Percentiles rank a stretch among this genome's conserved stretches.
Conservation (phyloP, 169 alveolate species). For the Cryptosporidium ubiquitum region DNA sequence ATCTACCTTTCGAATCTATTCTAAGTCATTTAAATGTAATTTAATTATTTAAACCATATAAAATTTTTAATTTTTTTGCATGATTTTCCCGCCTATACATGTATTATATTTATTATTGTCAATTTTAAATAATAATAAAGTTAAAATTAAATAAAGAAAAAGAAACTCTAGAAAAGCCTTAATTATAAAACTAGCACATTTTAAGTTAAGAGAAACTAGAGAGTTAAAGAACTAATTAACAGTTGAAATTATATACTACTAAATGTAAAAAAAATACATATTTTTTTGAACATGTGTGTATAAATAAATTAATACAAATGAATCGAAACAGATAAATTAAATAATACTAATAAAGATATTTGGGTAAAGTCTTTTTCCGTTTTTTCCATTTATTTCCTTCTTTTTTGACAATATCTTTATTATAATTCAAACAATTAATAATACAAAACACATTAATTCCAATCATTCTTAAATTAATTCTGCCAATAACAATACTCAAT, state of each 20-base stretch:
- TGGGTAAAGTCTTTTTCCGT: not conserved
- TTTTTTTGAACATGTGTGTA: not conserved
- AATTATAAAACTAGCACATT: not conserved
- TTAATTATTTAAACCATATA: not conserved
- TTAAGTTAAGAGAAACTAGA: not conserved
- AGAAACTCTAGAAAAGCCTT: not conserved
- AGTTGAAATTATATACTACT: not conserved
- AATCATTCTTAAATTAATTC: not conserved
- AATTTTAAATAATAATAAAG: not conserved
- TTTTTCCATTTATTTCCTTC: not conserved
- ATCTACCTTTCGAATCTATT: not conserved
- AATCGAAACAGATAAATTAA: not conserved
- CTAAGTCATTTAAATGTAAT: not conserved
- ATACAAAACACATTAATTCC: not conserved
- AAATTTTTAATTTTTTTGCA: not conserved
- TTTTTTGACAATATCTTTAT: not conserved
- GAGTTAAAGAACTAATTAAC: not conserved
- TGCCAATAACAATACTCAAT: not conserved
- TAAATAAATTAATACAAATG: not conserved
- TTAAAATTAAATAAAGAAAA: no score
- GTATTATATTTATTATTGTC: not conserved
- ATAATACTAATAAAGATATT: not conserved
- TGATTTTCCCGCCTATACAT: conserved; percentile 68
- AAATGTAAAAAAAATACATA: no score
- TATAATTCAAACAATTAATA: not conserved